A percentile compares a stretch with the other conserved stretches of the same genome.
Conservation (phyloP, 1,139 yeast species). For the Suhomyces ambrosiae region DNA sequence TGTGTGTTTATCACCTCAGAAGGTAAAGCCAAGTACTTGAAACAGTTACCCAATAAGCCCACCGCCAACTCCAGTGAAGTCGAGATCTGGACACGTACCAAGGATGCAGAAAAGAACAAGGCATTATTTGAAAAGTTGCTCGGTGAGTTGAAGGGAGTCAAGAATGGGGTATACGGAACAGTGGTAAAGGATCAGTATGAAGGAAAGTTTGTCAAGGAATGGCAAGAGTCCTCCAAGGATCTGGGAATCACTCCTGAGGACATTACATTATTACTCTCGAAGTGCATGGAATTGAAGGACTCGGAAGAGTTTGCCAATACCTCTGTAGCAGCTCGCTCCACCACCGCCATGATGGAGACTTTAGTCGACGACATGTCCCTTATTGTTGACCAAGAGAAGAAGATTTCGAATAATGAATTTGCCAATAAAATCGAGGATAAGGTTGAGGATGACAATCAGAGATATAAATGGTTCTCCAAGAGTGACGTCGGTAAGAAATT, state of each 20-base stretch:
- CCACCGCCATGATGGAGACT: constrained; percentile 77
- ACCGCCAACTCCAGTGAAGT: constrained; percentile 48
- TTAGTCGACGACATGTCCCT: constrained; percentile 89
- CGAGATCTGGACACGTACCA: constrained; percentile 75
- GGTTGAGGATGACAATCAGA: constrained; percentile 82
- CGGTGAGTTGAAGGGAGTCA: constrained; percentile 44
- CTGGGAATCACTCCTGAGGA: constrained; percentile 28
- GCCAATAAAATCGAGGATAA: constrained; percentile 79
- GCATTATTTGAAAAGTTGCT: constrained; percentile 64
- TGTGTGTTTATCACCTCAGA: constrained; percentile 75
- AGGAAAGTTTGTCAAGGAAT: constrained; percentile 83
- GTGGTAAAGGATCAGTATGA: constrained; percentile 73
- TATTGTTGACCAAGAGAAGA: constrained; percentile 82
- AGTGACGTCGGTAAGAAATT: constrained; percentile 60
- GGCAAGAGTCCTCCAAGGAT: constrained; percentile 61
- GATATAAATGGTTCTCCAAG: constrained; percentile 67
- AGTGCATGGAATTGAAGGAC: constrained; percentile 74
- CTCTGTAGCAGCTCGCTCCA: constrained; percentile 73
- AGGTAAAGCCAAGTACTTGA: constrained; percentile 83
- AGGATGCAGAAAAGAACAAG: constrained; percentile 77
- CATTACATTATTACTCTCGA: constrained; percentile 50
- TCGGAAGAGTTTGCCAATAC: constrained; percentile 70
- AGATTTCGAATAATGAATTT: constrained; percentile 70
- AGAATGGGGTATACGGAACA: constrained; percentile 58
- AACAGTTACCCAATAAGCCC: constrained; percentile 47